Conservation (phyloP, 1,139 yeast genomes). For the Zygoascus sp. region DNA sequence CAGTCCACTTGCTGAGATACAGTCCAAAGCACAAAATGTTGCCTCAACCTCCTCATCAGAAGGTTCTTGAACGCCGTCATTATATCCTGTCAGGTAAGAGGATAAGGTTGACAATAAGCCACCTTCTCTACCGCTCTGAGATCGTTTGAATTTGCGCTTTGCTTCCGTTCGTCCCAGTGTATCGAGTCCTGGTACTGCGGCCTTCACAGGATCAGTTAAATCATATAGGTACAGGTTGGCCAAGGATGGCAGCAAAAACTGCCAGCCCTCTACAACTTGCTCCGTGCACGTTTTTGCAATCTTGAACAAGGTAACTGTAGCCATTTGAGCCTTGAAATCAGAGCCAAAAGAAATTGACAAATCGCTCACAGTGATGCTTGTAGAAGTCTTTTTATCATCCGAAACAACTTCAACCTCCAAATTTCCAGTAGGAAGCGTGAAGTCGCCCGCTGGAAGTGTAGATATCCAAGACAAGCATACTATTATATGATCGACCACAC, state of each 20-base stretch:
- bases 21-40: conserved; percentile 76
- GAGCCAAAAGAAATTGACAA: conserved; percentile 80
- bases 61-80: conserved; percentile 87
- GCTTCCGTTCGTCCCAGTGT: conserved; percentile 62
- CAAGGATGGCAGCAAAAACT: conserved; percentile 53
- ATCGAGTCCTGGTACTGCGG: conserved; percentile 17
- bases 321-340: conserved; percentile 87
- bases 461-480: conserved; percentile 60
- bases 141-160: conserved; percentile 56
- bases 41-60: conserved; percentile 87
- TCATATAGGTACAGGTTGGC: conserved; percentile 69
- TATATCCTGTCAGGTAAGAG: conserved; percentile 80
- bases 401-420: conserved; percentile 43
- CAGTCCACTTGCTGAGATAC: conserved; percentile 64
- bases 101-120: conserved; percentile 87
- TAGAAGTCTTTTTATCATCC: conserved; percentile 37
- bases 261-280: conserved; percentile 54
- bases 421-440: conserved; percentile 32
- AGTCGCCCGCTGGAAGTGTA: conserved; percentile 40
- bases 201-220: conserved; percentile 44
- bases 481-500: conserved; percentile 61
- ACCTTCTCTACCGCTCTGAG: conserved; percentile 58
- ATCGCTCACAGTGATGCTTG: conserved; percentile 66
- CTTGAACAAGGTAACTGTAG: conserved; percentile 79
- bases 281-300: conserved; percentile 56